These are phyloP conservation scores for Trypanosoma vivax DNA, from an alignment of 208 protist genomes.

Conservation along the genomic window DNA sequence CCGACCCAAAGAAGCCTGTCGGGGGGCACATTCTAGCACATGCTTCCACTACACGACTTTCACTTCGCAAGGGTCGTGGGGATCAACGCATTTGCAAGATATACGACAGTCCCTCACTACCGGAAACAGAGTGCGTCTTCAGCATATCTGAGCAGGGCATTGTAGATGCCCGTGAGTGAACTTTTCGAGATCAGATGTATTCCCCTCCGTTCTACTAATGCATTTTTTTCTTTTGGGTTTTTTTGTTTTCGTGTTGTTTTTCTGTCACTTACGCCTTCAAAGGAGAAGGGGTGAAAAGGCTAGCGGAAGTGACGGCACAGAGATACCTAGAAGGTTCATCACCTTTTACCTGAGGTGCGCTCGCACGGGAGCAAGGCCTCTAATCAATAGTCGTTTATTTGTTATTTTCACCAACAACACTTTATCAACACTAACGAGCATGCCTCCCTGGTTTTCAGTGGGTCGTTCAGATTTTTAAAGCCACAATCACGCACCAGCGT, in stretches of 20 bases:
- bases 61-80: slow-evolving; percentile 94
- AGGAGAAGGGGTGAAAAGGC: too few species aligned
- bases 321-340: too few species aligned
- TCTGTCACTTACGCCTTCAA: too few species aligned
- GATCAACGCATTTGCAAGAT: slow-evolving; percentile 97
- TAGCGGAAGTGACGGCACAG: too few species aligned
- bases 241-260: slow-evolving; percentile 7
- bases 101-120: slow-evolving; percentile 96
- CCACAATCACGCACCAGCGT: too few species aligned
- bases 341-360: too few species aligned
- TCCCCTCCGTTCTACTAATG: slow-evolving; percentile 7
- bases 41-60: slow-evolving; percentile 94
- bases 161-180: slow-evolving; percentile 87
- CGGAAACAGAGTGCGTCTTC: slow-evolving; percentile 95
- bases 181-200: not conserved
- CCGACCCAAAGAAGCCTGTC: slow-evolving; percentile 98
- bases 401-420: too few species aligned
- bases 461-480: too few species aligned
- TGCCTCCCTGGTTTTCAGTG: too few species aligned
- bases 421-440: too few species aligned
- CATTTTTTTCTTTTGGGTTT: slow-evolving; percentile 9
- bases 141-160: slow-evolving; percentile 95
- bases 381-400: too few species aligned
- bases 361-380: too few species aligned
- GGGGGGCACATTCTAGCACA: slow-evolving; percentile 98